Base-by-base conservation (phyloP, 2,329 filamentous ascomycete species). In the Aureobasidium vineae region DNA sequence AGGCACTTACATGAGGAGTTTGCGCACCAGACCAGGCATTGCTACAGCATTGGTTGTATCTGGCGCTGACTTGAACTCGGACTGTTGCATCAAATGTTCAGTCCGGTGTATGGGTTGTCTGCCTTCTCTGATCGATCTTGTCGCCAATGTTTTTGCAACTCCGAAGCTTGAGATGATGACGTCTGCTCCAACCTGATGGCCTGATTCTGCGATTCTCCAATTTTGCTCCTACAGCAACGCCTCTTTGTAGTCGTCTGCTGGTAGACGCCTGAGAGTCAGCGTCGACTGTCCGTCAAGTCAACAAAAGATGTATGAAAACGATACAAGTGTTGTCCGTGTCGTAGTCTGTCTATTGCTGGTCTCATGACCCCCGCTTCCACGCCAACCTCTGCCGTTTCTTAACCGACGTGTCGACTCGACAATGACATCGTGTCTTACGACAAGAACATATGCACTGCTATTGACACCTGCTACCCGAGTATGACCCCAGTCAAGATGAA, bases 1-100 rank as follows among this genome's bases (percentile, higher is more conserved):
- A 2, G 15, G 21, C 64, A 40, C 69, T 63, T 69, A 89, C 71
- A 97, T 86, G 70, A 92, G 76, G 65, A 96, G 80, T 79, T 95
- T 96, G 75, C 90, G 89, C 67, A 90, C 87, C 68, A 96, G 81
- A 70, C 85, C 84, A 66, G 91, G 88, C 92, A 96, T 95, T 26
- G 52, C 52, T 65, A 47, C 49, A 65, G 61, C 50, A 56, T 52
- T 31, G 21, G 31, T 63, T 45, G 63, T 52, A 65, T 57, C 43
- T 28, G 63, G 13, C 50, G 16, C 31, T 50, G 41, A 21, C n/a
- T 47, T 49, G 36, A 2, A 10, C 2, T 64, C 36, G 13, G 59
- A 28, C 21, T 41, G 61, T 45, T 21, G 38, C 61, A 64, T 64
- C 36, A 53, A 54, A 16, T 38, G 0, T 31, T 49, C n/a, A 31